Conservation (phyloP, 805 yeast species). For the Ogataea ganodermae region DNA sequence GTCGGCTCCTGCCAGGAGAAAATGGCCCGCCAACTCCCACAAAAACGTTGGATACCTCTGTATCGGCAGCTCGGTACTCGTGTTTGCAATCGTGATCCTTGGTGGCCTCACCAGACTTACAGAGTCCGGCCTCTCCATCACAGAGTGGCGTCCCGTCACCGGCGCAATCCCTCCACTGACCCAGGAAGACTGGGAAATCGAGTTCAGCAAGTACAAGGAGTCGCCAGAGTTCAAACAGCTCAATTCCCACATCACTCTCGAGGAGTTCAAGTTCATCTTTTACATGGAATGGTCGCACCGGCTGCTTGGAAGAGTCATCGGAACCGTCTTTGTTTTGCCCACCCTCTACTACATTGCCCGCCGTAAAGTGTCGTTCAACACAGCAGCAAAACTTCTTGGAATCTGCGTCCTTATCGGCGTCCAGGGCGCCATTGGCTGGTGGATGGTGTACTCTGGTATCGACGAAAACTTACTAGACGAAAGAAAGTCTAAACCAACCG, state of each 20-base stretch:
- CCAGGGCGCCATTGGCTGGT: conserved; percentile 98
- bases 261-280: conserved; percentile 92
- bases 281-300: conserved; percentile 98
- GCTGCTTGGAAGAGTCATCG: conserved; percentile 88
- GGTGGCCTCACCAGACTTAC: conserved; percentile 96
- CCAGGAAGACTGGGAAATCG: conserved; percentile 81
- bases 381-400: conserved; percentile 67
- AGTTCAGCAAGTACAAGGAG: conserved; percentile 75
- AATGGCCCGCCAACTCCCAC: conserved; percentile 48
- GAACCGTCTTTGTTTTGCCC: conserved; percentile 79
- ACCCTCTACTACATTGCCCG: conserved; percentile 76
- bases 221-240: conserved; percentile 91
- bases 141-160: conserved; percentile 98
- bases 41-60: conserved; percentile 83
- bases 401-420: conserved; percentile 79
- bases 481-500: conserved; percentile 93
- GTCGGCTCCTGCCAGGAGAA: conserved; percentile 12
- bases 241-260: conserved; percentile 85
- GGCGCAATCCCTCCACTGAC: conserved; percentile 89
- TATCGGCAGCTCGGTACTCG: conserved; percentile 81
- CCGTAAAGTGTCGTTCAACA: conserved; percentile 64
- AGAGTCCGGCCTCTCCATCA: conserved; percentile 92
- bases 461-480: conserved; percentile 76
- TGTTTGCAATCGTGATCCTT: conserved; percentile 92
- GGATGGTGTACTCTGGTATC: conserved; percentile 98